Evolutionary conservation across 2,329 filamentous ascomycete species (phyloP).

Genomic region (Diaporthe caulivora): DNA sequence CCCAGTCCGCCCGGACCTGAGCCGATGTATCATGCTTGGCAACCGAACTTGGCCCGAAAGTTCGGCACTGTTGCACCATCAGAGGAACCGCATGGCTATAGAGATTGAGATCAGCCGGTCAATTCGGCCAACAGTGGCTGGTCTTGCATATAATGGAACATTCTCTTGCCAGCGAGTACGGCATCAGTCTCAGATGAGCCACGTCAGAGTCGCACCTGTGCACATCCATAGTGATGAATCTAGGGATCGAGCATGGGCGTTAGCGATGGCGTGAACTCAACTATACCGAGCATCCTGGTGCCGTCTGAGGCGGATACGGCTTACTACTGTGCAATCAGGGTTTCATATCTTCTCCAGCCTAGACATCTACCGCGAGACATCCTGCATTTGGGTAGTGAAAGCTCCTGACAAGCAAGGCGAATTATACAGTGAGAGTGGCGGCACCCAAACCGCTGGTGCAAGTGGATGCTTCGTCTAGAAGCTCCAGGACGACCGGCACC

Average conservation of each 20-base stretch:
- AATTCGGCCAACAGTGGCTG: background rate
- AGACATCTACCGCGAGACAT: background rate
- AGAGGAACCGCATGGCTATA: slow-evolving; percentile 2
- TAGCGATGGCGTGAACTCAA: background rate
- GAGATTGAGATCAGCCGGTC: slow-evolving; percentile 1
- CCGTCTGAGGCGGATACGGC: background rate
- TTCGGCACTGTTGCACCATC: slow-evolving; percentile 17
- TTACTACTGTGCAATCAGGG: background rate
- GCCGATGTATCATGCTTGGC: slow-evolving; percentile 29
- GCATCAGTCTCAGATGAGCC: slow-evolving; percentile 15
- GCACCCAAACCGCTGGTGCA: background rate
- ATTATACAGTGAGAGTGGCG: background rate
- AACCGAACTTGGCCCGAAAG: slow-evolving; percentile 29
- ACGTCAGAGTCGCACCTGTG: slow-evolving; percentile 5
- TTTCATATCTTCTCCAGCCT: background rate
- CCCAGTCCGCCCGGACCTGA: slow-evolving; percentile 8
- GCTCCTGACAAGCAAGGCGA: background rate
- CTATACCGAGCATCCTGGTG: background rate
- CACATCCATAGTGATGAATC: background rate
- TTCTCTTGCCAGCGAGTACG: background rate
- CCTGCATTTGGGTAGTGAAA: background rate
- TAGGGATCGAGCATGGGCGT: background rate
- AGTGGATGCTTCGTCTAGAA: background rate
- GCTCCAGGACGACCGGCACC: background rate
- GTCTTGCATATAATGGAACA: background rate